Percentiles rank a stretch among this genome's conserved stretches.
These are phyloP conservation scores for Flaveria linearis DNA, from an alignment of 129 eudicot genomes.

Conservation along the genomic window DNA sequence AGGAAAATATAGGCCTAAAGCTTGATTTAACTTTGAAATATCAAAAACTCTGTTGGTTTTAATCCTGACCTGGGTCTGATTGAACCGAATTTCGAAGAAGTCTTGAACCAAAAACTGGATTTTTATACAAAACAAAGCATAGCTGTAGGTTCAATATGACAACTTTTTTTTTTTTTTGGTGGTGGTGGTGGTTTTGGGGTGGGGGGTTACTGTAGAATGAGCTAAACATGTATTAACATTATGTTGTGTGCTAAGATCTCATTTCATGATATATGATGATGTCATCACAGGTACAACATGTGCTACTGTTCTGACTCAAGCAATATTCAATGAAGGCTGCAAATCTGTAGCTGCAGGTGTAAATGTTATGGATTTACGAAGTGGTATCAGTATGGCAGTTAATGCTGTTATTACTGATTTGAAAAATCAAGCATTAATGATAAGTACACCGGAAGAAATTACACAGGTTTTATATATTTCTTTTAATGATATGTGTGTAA, in stretches of 20 bases:
- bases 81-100: too few relatives aligned
- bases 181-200: not conserved
- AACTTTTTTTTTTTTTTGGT: not conserved
- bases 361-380: slow-evolving; percentile 91
- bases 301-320: slow-evolving; percentile 96
- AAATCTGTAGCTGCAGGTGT: slow-evolving; percentile 85
- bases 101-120: too few relatives aligned
- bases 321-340: slow-evolving; percentile 88
- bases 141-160: not conserved
- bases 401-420: slow-evolving; percentile 73
- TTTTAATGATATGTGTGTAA: not conserved
- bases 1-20: not conserved
- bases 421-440: slow-evolving; percentile 81
- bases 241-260: slow-evolving; percentile 5
- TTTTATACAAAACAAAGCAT: too few relatives aligned
- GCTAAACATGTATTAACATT: slow-evolving; percentile 16
- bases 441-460: slow-evolving; percentile 90
- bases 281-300: slow-evolving; percentile 87
- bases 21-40: not conserved
- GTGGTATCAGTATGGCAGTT: slow-evolving; percentile 81
- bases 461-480: slow-evolving; percentile 64
- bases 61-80: too few relatives aligned
- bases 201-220: not conserved
- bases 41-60: too few relatives aligned
- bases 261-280: slow-evolving; percentile 13